These are phyloP conservation scores for Porcisia hertigi DNA, from an alignment of 208 protist genomes.

Conservation along the genomic window DNA sequence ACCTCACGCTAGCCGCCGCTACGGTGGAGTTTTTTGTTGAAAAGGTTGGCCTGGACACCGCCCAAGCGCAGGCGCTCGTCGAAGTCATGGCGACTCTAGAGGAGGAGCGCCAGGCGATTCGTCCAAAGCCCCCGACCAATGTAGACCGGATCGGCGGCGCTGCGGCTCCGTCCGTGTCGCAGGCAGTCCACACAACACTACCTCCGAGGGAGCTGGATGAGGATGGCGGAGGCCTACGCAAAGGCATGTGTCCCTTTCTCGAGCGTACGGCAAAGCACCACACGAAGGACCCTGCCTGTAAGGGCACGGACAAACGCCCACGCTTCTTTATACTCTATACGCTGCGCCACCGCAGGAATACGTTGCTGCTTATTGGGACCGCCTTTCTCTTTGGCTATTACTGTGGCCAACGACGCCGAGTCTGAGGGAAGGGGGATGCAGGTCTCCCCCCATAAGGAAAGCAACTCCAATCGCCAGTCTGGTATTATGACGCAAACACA, in stretches of 20 bases:
- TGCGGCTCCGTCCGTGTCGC: neutral
- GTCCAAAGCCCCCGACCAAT: neutral
- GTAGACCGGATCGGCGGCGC: neutral
- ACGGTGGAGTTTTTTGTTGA: slow-evolving; percentile 18
- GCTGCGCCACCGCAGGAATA: slow-evolving; percentile 19
- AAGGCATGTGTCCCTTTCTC: slow-evolving; percentile 59
- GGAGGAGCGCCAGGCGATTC: slow-evolving; percentile 32
- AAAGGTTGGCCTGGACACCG: slow-evolving; percentile 19
- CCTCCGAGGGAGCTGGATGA: slow-evolving; percentile 6
- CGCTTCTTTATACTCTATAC: slow-evolving; percentile 52
- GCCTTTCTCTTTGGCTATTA: slow-evolving; percentile 44
- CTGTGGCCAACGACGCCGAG: slow-evolving; percentile 5
- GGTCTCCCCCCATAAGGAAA: neutral
- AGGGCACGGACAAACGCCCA: slow-evolving; percentile 13
- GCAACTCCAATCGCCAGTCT: no score
- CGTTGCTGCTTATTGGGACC: slow-evolving; percentile 29
- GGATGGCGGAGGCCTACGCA: slow-evolving; percentile 32
- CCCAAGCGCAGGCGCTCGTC: slow-evolving; percentile 29
- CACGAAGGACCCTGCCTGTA: slow-evolving; percentile 4
- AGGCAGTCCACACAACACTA: slow-evolving; percentile 12
- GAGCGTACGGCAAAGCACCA: slow-evolving; percentile 8
- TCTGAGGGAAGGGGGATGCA: neutral
- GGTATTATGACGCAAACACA: no score
- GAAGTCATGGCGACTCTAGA: slow-evolving; percentile 33
- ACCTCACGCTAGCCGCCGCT: slow-evolving; percentile 41